Percentiles rank a stretch among this genome's conserved stretches.
These are phyloP conservation scores for Anthoceros angustus DNA, from an alignment of 225 moss, liverwort and hornwort species.

Conservation along the genomic window DNA sequence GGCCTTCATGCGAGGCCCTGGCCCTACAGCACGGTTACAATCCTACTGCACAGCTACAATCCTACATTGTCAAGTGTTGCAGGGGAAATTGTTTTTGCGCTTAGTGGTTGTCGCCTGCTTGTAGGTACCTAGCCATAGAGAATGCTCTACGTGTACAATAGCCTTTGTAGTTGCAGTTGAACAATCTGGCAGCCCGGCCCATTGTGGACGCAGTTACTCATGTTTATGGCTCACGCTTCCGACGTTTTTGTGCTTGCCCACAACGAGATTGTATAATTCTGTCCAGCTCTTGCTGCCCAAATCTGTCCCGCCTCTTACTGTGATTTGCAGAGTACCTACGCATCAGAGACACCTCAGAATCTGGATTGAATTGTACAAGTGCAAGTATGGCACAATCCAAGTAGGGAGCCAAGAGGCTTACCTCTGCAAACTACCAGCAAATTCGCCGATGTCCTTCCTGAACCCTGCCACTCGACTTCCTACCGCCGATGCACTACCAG, in stretches of 20 bases:
- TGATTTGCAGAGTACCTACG: slow-evolving; percentile 14
- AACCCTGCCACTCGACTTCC: not conserved
- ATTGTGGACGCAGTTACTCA: no score
- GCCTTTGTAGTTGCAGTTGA: no score
- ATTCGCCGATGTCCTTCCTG: not conserved
- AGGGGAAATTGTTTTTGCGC: no score
- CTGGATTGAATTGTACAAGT: not conserved
- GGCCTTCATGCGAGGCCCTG: no score
- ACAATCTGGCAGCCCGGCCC: no score
- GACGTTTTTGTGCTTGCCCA: not conserved
- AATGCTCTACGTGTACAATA: no score
- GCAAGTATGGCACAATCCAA: not conserved
- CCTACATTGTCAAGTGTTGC: no score
- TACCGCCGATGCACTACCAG: slow-evolving; percentile 2
- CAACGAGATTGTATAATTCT: not conserved
- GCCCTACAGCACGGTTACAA: no score
- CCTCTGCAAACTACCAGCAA: not conserved
- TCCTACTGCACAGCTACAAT: no score
- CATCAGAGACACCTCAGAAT: not conserved
- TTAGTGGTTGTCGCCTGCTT: no score
- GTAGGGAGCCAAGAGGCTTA: not conserved
- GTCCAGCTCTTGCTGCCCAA: slow-evolving; percentile 12
- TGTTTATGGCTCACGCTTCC: not conserved
- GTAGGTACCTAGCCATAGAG: no score
- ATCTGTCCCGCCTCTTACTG: slow-evolving; percentile 7